These are phyloP conservation scores for Coriolopsis trogii DNA, from an alignment of 1,284 basidiomycete species.

Conservation along the genomic window DNA sequence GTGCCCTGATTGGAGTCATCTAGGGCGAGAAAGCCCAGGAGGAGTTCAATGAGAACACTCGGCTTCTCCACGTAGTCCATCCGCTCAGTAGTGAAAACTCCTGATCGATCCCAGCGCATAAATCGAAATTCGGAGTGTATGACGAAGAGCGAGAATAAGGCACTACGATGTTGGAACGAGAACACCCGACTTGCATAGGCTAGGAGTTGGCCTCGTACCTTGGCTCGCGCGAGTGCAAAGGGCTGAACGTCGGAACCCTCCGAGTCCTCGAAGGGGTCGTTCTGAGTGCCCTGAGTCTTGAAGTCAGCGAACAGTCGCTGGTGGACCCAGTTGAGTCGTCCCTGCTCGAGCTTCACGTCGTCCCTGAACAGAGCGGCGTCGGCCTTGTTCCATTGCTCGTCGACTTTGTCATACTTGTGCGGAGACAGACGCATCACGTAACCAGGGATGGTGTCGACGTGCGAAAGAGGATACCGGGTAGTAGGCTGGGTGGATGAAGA, in stretches of 20 bases:
- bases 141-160: neutral
- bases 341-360: neutral
- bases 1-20: neutral
- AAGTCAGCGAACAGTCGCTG: neutral
- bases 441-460: neutral
- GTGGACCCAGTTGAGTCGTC: neutral
- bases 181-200: neutral
- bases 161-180: neutral
- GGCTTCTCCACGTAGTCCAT: neutral
- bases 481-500: too few relatives aligned
- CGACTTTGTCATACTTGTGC: neutral
- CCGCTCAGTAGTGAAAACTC: neutral
- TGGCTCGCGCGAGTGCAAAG: neutral
- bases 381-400: neutral
- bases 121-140: neutral
- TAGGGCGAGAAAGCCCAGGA: neutral
- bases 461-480: too few relatives aligned
- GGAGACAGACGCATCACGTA: neutral
- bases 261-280: constrained; percentile 2
- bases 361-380: neutral
- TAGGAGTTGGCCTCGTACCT: neutral
- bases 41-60: neutral
- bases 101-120: neutral
- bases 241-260: neutral
- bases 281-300: neutral